Percentiles rank a stretch among this genome's conserved stretches.
Conservation (phyloP, 495 filamentous ascomycete species). For the Mycothermus thermophilus region DNA sequence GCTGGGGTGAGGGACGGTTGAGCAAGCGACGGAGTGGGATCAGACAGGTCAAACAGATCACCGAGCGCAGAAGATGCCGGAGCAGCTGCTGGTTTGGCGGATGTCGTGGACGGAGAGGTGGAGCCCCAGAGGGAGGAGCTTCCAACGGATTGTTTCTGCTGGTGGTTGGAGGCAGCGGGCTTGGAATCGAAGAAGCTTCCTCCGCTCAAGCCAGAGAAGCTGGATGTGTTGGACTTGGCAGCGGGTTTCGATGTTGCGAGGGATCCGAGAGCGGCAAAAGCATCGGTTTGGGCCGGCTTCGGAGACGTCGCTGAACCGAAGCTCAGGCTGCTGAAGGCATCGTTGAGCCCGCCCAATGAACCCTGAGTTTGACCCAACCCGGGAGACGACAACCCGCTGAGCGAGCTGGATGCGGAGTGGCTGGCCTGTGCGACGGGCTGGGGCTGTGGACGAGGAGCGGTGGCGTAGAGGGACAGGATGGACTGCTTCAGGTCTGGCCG, state of each 20-base stretch:
- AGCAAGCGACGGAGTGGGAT: conserved; percentile 27
- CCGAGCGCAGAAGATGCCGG: conserved; percentile 41
- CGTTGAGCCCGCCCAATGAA: conserved; percentile 61
- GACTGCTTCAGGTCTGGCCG: conserved; percentile 93
- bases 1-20: conserved; percentile 31
- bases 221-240: conserved; percentile 40
- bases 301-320: conserved; percentile 47
- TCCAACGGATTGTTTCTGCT: conserved; percentile 34
- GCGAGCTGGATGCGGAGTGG: conserved; percentile 24
- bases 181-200: conserved; percentile 76
- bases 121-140: conserved; percentile 39
- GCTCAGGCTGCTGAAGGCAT: conserved; percentile 75
- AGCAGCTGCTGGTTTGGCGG: conserved; percentile 23
- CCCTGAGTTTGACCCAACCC: conserved; percentile 28
- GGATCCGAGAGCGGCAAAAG: conserved; percentile 61
- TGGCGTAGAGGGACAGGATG: conserved; percentile 88
- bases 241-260: conserved; percentile 41
- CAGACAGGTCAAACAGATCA: conserved; percentile 68
- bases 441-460: conserved; percentile 55
- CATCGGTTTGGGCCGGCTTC: conserved; percentile 39
- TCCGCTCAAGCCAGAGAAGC: conserved; percentile 41
- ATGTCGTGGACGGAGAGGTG: conserved; percentile 35
- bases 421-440: conserved; percentile 37
- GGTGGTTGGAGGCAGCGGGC: conserved; percentile 39
- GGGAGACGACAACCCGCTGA: conserved; percentile 45